Base-by-base conservation (phyloP, 768 basidiomycete species). In the Hydnum rufescens region DNA sequence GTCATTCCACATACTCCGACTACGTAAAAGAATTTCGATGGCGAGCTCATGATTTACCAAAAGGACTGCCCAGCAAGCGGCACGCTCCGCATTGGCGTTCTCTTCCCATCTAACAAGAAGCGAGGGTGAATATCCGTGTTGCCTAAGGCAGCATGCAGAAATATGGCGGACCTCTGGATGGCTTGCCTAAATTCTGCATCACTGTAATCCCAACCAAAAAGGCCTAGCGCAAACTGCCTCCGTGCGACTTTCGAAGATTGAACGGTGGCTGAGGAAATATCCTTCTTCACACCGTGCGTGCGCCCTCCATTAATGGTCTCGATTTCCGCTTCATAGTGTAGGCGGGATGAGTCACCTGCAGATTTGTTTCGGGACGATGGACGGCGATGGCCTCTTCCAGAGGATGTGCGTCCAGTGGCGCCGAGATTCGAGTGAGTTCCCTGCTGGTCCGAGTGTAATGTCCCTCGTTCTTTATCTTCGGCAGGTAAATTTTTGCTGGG, bases 31-130 rank as follows among this genome's bases (percentile, higher is more conserved):
- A n/a, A 83, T 62, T 32, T 85, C 78, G 3, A 84, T 70, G 1
- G 86, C 87, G 49, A 71, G 76, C 18, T 69, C 65, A 53, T 74
- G 69, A 49, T 78, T 74, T 51, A 74, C 75, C 18, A 75, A 78
- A 59, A 90, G 88, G 13, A 86, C 76, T 5, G 88, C 68, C 86
- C 87, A 89, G 58, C 86, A 88, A 1, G 86, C 85, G 1, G 83
- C 87, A 57, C 76, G 75, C 28, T 83, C 74, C 44, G 74, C 67
- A 44, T 76, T 71, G 2, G 78, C 78, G 18, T 83, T 80, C 60
- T 68, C 75, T 61, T 85, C 82, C 83, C 84, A 86, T 54, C 80
- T 82, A 55, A 26, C 43, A 34, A 32, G 3, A 16, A 49, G 25
- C 16, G 23, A 32, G 26, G 29, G 6, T 50, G n/a, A n/a, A n/a